Conservation (phyloP, 2,329 filamentous ascomycete species). For the Fusarium humuli region DNA sequence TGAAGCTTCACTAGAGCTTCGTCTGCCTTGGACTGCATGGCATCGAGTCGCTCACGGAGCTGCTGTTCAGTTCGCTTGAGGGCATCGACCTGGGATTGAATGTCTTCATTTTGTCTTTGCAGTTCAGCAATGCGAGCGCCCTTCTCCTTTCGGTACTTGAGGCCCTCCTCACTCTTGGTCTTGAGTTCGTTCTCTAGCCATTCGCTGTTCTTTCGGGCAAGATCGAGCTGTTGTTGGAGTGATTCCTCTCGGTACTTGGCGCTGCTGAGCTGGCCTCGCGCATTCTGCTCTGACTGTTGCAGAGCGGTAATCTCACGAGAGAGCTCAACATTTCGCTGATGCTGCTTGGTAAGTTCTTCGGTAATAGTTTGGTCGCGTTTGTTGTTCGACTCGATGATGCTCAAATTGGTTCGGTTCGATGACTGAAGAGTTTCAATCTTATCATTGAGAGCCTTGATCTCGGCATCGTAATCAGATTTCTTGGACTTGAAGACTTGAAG, state of each 20-base stretch:
- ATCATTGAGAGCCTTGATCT: conserved; percentile 80
- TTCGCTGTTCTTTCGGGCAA: conserved; percentile 89
- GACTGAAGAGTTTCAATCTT: conserved; percentile 89
- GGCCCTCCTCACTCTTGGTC: conserved; percentile 85
- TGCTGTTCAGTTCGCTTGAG: conserved; percentile 83
- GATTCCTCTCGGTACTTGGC: conserved; percentile 92
- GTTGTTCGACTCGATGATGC: conserved; percentile 90
- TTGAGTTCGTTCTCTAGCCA: conserved; percentile 94
- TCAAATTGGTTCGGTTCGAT: conserved; percentile 90
- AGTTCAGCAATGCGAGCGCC: conserved; percentile 88
- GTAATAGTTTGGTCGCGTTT: conserved; percentile 86
- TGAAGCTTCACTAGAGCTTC: conserved; percentile 85
- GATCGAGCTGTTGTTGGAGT: conserved; percentile 88
- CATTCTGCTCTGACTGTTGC: conserved; percentile 85
- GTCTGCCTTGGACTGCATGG: conserved; percentile 87
- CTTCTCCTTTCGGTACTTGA: conserved; percentile 95
- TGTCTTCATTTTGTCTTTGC: conserved; percentile 89
- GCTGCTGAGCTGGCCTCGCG: conserved; percentile 81
- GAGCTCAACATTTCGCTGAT: conserved; percentile 86
- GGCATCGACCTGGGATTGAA: conserved; percentile 79
- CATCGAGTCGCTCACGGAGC: conserved; percentile 82
- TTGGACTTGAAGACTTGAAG: conserved; percentile 82
- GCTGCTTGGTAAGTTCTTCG: conserved; percentile 87
- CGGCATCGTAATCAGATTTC: conserved; percentile 77
- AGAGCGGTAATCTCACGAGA: conserved; percentile 83